phyloP scores from a whole-genome alignment of 2,329 filamentous ascomycete species.

The Curvularia spicifera region DNA sequence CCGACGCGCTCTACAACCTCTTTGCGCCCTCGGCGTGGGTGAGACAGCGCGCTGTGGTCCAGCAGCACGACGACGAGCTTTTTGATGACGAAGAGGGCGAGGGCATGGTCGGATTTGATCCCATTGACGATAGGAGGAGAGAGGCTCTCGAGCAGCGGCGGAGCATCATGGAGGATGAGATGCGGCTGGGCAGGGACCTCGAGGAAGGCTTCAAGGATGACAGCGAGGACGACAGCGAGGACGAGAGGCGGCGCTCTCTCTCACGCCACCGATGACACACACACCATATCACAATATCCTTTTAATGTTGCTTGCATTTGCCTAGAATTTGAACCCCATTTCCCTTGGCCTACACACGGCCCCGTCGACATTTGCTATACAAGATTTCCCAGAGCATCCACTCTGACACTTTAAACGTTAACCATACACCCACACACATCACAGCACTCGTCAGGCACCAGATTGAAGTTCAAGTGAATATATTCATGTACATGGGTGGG shows the following conservation, averaged over 20 bases:
- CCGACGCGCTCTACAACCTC: slow-evolving; percentile 44
- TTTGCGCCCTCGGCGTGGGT: slow-evolving; percentile 43
- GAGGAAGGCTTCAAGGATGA: slow-evolving; percentile 78
- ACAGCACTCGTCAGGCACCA: neutral
- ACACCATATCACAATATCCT: neutral
- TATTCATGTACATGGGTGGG: slow-evolving; percentile 35
- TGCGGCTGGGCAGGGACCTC: slow-evolving; percentile 77
- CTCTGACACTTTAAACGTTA: neutral
- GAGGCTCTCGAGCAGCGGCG: slow-evolving; percentile 50
- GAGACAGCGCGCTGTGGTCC: slow-evolving; percentile 33
- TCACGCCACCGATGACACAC: slow-evolving; percentile 22
- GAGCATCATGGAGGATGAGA: slow-evolving; percentile 57
- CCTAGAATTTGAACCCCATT: slow-evolving; percentile 4
- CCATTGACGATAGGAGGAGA: slow-evolving; percentile 44
- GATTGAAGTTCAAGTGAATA: slow-evolving; percentile 28
- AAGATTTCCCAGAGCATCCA: neutral
- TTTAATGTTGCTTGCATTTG: neutral
- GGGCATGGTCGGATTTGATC: slow-evolving; percentile 55
- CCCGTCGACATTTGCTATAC: neutral
- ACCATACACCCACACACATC: neutral
- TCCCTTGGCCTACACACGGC: neutral
- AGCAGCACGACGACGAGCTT: slow-evolving; percentile 48
- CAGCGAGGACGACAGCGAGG: slow-evolving; percentile 65
- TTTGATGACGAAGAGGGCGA: slow-evolving; percentile 57
- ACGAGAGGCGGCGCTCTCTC: slow-evolving; percentile 30